Base-by-base conservation (phyloP, 495 filamentous ascomycete species). In the Penicillium egyptiacum region DNA sequence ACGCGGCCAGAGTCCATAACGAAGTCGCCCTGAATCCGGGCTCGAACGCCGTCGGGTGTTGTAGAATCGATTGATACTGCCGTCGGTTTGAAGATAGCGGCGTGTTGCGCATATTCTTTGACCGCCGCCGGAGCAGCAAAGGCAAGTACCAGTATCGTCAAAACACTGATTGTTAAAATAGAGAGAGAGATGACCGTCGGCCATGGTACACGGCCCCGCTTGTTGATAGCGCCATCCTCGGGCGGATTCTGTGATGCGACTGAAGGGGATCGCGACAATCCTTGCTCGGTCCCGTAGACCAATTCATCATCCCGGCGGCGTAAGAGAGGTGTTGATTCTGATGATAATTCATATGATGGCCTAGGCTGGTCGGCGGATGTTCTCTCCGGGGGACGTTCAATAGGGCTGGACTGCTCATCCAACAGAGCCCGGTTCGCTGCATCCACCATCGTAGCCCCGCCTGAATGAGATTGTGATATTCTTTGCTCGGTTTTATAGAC, bases 21-120 rank as follows among this genome's bases (percentile, higher is more conserved):
- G 55, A 98, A 89, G 17, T 88, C 85, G 1, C 89, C 92, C 62
- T 89, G 84, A 26, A 98, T 77, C 56, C 90, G 86, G 50, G 88
- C 87, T 44, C 77, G 82, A 11, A 96, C 82, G 1, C 94, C 95
- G 50, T 83, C 78, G 7, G 80, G 58, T 0, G 92, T 97, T 50
- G 95, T 87, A 7, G 85, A 89, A 44, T 92, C 87, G 50, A 98
- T 83, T 1, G 91, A 90, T 6, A 98, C 74, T 64, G 85, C 85
- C 3, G 85, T 89, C 0, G 94, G 87, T 59, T 92, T 83, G 60
- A 98, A 83, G 5, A 92, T 83, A 20, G 86, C 77, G 5, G 94
- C 92, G 68, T 94, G 79, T 66, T 89, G 84, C 7, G 86, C 89
- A 70, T 98, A 98, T 66, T 88, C 82, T 68, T 95, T 86, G 19